phyloP scores from a whole-genome alignment of 805 yeast genomes.

The Ogataea allantospora region DNA sequence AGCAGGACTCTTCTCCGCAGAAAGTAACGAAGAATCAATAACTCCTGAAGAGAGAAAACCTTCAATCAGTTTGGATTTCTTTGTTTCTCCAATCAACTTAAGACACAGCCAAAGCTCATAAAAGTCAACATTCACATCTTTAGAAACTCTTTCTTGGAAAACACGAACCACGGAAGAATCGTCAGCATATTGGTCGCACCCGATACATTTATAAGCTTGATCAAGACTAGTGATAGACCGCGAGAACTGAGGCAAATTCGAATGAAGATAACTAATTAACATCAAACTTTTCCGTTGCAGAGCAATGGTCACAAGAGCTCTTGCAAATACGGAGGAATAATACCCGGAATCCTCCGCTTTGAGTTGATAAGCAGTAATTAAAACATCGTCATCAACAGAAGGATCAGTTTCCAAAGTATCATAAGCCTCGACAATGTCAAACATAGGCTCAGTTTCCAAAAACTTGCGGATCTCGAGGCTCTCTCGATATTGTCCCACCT shows the following conservation, averaged over 20 bases:
- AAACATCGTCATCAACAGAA: slow-evolving; percentile 64
- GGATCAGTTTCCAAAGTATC: slow-evolving; percentile 47
- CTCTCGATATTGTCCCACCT: slow-evolving; percentile 38
- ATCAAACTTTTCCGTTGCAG: slow-evolving; percentile 52
- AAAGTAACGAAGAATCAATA: slow-evolving; percentile 55
- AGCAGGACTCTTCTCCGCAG: slow-evolving; percentile 77
- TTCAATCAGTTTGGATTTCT: slow-evolving; percentile 53
- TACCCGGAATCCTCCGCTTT: slow-evolving; percentile 53
- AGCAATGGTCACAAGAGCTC: slow-evolving; percentile 65
- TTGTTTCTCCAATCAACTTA: slow-evolving; percentile 50
- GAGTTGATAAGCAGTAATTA: slow-evolving; percentile 71
- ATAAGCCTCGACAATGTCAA: slow-evolving; percentile 49
- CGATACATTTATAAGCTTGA: slow-evolving; percentile 50
- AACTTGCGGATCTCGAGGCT: slow-evolving; percentile 37
- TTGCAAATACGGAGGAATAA: slow-evolving; percentile 42
- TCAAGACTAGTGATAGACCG: slow-evolving; percentile 18
- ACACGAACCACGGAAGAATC: slow-evolving; percentile 56
- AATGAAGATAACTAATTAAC: slow-evolving; percentile 55
- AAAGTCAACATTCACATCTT: slow-evolving; percentile 47
- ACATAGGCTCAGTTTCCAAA: slow-evolving; percentile 47
- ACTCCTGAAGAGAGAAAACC: slow-evolving; percentile 61
- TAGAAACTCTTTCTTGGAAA: slow-evolving; percentile 45
- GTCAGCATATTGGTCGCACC: slow-evolving; percentile 47
- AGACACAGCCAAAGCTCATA: slow-evolving; percentile 57
- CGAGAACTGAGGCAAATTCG: slow-evolving; percentile 37